These are phyloP conservation scores for Tulasnella sp. DNA, from an alignment of 768 basidiomycete species.

Conservation along the genomic window DNA sequence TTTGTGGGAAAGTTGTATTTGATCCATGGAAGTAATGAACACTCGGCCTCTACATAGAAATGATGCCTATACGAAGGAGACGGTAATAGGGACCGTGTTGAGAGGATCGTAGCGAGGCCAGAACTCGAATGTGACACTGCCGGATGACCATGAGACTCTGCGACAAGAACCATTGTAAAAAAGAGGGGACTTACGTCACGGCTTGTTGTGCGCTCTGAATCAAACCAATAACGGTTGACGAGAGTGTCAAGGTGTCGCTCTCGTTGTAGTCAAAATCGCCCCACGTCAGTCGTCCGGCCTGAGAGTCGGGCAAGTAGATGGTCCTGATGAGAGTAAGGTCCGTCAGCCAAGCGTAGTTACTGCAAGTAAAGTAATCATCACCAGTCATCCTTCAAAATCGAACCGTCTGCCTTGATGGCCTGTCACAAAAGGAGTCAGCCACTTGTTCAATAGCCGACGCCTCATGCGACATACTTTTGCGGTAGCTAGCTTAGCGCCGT, in stretches of 20 bases:
- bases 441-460: neutral
- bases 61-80: neutral
- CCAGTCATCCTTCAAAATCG: conserved; percentile 2
- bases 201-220: neutral
- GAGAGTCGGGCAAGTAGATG: neutral
- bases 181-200: neutral
- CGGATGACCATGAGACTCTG: neutral
- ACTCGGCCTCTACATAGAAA: neutral
- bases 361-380: neutral
- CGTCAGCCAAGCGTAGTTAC: neutral
- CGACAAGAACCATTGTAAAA: neutral
- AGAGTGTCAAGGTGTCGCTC: neutral
- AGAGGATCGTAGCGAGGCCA: neutral
- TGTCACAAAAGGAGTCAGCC: neutral
- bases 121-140: neutral
- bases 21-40: conserved; percentile 52
- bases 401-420: conserved; percentile 4
- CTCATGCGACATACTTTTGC: neutral
- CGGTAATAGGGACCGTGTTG: neutral
- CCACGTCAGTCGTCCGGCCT: neutral
- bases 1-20: conserved; percentile 69
- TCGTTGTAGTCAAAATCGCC: neutral
- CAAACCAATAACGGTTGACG: neutral
- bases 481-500: neutral
- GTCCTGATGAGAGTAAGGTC: neutral